Evolutionary conservation across 192 early-diverging fungal genomes (phyloP).

Genomic region (Rhizophagus sp.): DNA sequence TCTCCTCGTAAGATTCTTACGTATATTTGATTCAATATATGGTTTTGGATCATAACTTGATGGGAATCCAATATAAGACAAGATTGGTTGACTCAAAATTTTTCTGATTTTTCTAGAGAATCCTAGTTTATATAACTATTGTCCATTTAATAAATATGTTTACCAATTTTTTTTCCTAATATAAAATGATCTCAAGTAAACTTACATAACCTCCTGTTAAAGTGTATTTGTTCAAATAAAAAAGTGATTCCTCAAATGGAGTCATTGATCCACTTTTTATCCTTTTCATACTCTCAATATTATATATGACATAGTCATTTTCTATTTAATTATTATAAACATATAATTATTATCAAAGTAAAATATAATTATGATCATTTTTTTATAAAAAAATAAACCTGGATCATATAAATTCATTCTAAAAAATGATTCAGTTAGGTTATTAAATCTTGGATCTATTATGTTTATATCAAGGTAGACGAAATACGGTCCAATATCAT

Average conservation of each 20-base stretch:
- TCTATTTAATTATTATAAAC: neutral
- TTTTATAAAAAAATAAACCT: neutral
- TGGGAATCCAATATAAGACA: neutral
- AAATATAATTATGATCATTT: neutral
- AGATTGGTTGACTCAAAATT: neutral
- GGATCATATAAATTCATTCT: neutral
- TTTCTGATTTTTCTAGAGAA: constrained; percentile 2
- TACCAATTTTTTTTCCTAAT: too few relatives aligned
- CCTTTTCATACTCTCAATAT: too few relatives aligned
- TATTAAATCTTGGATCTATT: neutral
- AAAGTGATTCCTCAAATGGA: constrained; percentile 1
- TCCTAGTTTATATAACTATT: neutral
- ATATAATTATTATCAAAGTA: too few relatives aligned
- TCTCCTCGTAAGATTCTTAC: neutral
- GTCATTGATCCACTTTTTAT: neutral
- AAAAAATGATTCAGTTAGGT: neutral
- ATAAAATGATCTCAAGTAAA: neutral
- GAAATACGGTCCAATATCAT: neutral
- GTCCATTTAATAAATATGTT: neutral
- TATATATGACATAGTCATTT: neutral
- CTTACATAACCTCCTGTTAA: neutral
- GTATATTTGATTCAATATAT: neutral
- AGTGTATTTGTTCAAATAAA: neutral
- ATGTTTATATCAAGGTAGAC: neutral
- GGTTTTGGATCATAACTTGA: too few relatives aligned